Base-by-base conservation (phyloP, 768 basidiomycete species). In the Rhizopogon vesiculosus region DNA sequence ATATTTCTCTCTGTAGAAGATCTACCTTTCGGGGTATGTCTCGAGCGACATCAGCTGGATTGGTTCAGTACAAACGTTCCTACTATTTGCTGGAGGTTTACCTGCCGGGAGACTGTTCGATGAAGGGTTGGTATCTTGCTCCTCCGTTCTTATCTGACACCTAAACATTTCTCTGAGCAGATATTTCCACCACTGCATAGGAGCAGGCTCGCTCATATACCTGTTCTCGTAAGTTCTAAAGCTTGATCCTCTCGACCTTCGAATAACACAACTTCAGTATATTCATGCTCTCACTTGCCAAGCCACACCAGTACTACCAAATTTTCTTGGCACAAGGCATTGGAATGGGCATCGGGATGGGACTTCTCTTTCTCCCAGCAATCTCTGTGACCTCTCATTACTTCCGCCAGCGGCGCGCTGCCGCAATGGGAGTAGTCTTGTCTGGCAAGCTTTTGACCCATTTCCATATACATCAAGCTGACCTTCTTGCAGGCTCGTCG, bases 331-430 rank as follows among this genome's bases (percentile, higher is more conserved):
- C 79, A 0, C 82, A 85, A 68, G 82, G 80, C 1, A 65, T 84
- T 7, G 82, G 79, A 0, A 77, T 79, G 71, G 84, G 84, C 0
- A 64, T 83, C 16, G 81, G 82, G 19, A 76, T 78, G 70, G 83
- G 83, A 1, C 58, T 83, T 38, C 71, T 82, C 59, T 83, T 82
- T 62, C 58, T 83, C 1, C 84, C 83, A 0, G 72, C 77, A 7
- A 62, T 82, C 25, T 74, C 78, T 13, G 71, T 83, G n/a, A 72
- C 78, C 7, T 76, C 80, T 3, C 83, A 84, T 56, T 79, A 80
- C 63, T 85, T 78, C 69, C 63, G 65, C 13, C 58, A 57, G 5
- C 61, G 66, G 15, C 63, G 75, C 7, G 69, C 69, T 2, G 61
- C 74, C 19, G 77, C 74, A 0, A 83, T 82, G 74, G 85, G 84